Evolutionary conservation across 176 grass and related monocot genomes (phyloP), one percentile per base, ranked within the genome.

Genomic region (Raddia distichophylla): DNA sequence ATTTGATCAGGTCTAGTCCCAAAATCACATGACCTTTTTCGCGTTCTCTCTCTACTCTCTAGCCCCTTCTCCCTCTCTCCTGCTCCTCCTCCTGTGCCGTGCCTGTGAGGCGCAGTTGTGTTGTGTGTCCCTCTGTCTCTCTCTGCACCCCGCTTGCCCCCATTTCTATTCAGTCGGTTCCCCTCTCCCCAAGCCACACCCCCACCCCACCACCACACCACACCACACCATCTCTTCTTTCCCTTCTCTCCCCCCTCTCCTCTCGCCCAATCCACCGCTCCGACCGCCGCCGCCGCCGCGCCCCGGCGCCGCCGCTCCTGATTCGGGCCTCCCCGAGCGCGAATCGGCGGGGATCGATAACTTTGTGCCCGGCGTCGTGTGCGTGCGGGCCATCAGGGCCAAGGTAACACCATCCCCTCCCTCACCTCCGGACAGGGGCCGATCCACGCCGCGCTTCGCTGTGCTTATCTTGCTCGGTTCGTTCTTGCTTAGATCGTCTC

Each of bases 341-440:
- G 58, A 60, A 60, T 20, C 86, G 69, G 51, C 43, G 50, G 48
- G 37, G 86, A 88, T 88, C 80, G 59, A 49, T 72, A 60, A 45
- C 55, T 70, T 5, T 9, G 56, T 48, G 57, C 80, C 64, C 35
- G 65, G 40, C 56, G 47, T 7, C 56, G 47, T 10, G 79, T 52
- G 7, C 63, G 15, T 4, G 27, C 27, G 27, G 0, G 27, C 46
- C 79, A 94, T 94, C 89, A 94, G 86, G 89, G 92, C 92, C 80
- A 91, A 91, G 89, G 92, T 94, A 75, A 70, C 44, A 33, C 52
- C 64, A 43, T 12, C 22, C 27, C 1, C 7, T 5, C 42, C 12
- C 47, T 3, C 9, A 8, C 43, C 27, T 27, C 27, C 27, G 27
- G 27, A 27, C 27, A 27, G 27, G 27, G 27, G 27, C 27, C 27